Percentiles rank a stretch among this genome's conserved stretches.
phyloP scores from a whole-genome alignment of 345 rosid genomes.

The Salix udensis region DNA sequence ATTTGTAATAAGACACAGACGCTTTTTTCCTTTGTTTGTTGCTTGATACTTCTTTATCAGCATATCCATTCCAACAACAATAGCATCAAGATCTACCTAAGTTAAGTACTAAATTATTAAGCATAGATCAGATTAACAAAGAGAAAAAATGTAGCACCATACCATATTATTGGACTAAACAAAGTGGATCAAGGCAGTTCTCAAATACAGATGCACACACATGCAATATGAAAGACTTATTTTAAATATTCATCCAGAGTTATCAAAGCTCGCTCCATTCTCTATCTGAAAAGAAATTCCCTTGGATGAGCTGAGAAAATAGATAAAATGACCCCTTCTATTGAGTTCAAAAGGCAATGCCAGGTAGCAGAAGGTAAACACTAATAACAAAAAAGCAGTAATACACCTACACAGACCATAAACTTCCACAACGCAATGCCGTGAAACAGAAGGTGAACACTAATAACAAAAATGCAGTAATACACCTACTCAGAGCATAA shows the following conservation, averaged over 20 bases:
- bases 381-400: not conserved
- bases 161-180: not conserved
- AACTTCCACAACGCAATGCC: not conserved
- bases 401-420: not conserved
- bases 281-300: slow-evolving; percentile 3
- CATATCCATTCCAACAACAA: slow-evolving; percentile 94
- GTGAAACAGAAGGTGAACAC: not conserved
- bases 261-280: slow-evolving; percentile 1
- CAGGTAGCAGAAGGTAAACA: not conserved
- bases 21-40: slow-evolving; percentile 72
- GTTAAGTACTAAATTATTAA: slow-evolving; percentile 43
- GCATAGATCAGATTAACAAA: not conserved
- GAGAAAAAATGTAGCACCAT: not conserved
- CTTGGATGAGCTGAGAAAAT: not conserved
- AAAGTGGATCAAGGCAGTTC: not conserved
- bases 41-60: slow-evolving; percentile 65
- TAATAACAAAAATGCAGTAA: not conserved
- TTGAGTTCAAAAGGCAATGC: not conserved
- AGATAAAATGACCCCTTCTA: not conserved
- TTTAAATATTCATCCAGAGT: not conserved
- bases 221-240: not conserved
- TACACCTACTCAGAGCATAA: not conserved
- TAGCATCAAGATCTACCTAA: slow-evolving; percentile 75
- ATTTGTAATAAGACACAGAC: slow-evolving; percentile 71
- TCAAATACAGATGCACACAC: not conserved